Base-by-base conservation (phyloP, 106 monocot species). In the Ottelia alismoides region DNA sequence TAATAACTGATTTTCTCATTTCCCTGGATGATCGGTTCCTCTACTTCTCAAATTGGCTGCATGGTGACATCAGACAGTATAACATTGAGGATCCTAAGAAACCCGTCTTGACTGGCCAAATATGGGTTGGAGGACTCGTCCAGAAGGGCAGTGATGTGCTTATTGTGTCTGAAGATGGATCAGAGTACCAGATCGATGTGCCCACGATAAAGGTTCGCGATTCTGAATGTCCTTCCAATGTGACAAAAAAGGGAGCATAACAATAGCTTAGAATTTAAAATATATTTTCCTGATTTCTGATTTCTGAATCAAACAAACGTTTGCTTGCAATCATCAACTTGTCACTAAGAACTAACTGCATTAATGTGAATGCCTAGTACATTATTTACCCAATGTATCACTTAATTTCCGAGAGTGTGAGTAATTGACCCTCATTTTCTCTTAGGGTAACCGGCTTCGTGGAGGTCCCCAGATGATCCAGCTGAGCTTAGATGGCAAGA, bases 401-500 rank as follows among this genome's bases (percentile, higher is more conserved):
- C n/a, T n/a, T n/a, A n/a, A n/a, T n/a, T n/a, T n/a, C n/a, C n/a
- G n/a, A n/a, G n/a, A n/a, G n/a, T n/a, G n/a, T n/a, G 16, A 43
- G 6, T 43, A 16, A 43, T 43, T 7, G 40, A 43, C 40, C 16
- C 40, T 16, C 16, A 7, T 43, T 31, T 20, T 25, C 30, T 31
- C 16, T 45, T 68, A 96, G 88, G 88, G 88, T 9, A 77, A 81
- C 55, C 66, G 60, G 16, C 76, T 96, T 22, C 73, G 84, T 57
- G 88, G 94, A 49, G 94, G 94, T 2, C 94, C 94, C 3, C 94
- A 96, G 59, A 96, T 85, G 94, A 96, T 96, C 32, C 94, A 96
- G 57, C 25, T 96, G 64, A 96, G 94, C 65, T 60, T 96, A 22
- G 94, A 96, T 26, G 94, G 94, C 21, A 96, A 85, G 76, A 69